Conservation (phyloP, 495 filamentous ascomycete species). For the Emericellopsis terricola region DNA sequence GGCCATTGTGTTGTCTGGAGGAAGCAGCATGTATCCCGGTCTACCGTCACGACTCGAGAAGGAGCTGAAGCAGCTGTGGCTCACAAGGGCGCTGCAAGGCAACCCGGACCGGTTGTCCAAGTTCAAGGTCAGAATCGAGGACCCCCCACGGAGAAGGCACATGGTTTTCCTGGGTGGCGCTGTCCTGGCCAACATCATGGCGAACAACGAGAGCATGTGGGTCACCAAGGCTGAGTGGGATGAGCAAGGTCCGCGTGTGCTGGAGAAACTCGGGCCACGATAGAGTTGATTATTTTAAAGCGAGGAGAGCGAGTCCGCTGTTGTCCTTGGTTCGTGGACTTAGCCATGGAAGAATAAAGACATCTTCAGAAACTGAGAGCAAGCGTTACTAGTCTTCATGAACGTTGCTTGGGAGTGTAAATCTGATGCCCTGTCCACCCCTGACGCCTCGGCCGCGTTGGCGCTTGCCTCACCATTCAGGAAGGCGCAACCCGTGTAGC, state of each 20-base stretch:
- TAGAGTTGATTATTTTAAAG: slow-evolving; percentile 13
- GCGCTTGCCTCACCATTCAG: too few species aligned
- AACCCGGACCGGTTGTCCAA: slow-evolving; percentile 89
- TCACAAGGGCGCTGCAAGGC: slow-evolving; percentile 74
- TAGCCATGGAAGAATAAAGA: too few species aligned
- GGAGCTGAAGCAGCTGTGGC: slow-evolving; percentile 96
- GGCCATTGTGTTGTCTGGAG: slow-evolving; percentile 89
- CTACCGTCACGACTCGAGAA: slow-evolving; percentile 90
- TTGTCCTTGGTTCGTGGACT: too few species aligned
- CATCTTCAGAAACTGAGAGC: too few species aligned
- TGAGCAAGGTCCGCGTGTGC: slow-evolving; percentile 69
- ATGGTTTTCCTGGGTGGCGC: slow-evolving; percentile 99
- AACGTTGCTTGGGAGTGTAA: too few species aligned
- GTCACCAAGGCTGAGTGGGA: slow-evolving; percentile 92
- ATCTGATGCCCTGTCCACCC: too few species aligned
- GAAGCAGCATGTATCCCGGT: slow-evolving; percentile 96
- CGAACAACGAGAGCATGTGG: slow-evolving; percentile 98
- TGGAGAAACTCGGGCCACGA: slow-evolving; percentile 85
- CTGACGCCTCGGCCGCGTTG: too few species aligned
- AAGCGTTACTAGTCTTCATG: too few species aligned
- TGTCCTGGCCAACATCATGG: slow-evolving; percentile 95
- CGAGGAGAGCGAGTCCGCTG: too few species aligned
- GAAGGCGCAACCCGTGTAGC: too few species aligned
- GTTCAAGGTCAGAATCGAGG: slow-evolving; percentile 98
- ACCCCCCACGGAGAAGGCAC: slow-evolving; percentile 85